phyloP scores from a whole-genome alignment of 106 monocot genomes.

The Allium fistulosum region DNA sequence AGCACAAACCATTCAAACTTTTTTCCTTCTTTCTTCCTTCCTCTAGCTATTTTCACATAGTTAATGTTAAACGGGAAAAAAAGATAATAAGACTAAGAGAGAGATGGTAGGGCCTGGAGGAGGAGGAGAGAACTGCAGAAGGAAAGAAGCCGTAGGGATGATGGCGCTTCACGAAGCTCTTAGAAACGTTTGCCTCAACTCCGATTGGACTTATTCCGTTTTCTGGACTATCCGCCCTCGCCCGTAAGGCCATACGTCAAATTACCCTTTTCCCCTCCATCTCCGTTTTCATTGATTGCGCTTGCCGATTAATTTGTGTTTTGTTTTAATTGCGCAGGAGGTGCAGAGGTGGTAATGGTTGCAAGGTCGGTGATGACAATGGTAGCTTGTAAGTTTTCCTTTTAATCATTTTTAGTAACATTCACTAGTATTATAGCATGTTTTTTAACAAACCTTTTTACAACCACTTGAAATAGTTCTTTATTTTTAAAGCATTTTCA shows the following conservation, averaged over 20 bases:
- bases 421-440: too few relatives aligned
- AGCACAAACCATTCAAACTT: too few relatives aligned
- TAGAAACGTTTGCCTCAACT: constrained; percentile 76
- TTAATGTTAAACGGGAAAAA: too few relatives aligned
- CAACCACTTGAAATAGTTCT: too few relatives aligned
- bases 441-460: too few relatives aligned
- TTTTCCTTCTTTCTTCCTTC: too few relatives aligned
- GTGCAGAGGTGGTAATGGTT: constrained; percentile 83
- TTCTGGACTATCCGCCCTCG: constrained; percentile 93
- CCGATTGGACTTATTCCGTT: constrained; percentile 96
- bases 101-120: constrained; percentile 37
- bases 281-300: too few relatives aligned
- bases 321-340: constrained; percentile 25
- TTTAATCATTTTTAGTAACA: too few relatives aligned
- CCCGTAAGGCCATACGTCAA: constrained; percentile 33
- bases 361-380: constrained; percentile 94
- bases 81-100: not conserved
- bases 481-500: too few relatives aligned
- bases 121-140: constrained; percentile 28
- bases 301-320: not conserved
- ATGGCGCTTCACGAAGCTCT: constrained; percentile 91
- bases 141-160: constrained; percentile 69
- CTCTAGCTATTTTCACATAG: too few relatives aligned
- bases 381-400: constrained; percentile 73
- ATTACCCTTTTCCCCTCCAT: not conserved